These are phyloP conservation scores for Moniliophthora roreri DNA, from an alignment of 1,284 basidiomycete genomes.

Conservation along the genomic window DNA sequence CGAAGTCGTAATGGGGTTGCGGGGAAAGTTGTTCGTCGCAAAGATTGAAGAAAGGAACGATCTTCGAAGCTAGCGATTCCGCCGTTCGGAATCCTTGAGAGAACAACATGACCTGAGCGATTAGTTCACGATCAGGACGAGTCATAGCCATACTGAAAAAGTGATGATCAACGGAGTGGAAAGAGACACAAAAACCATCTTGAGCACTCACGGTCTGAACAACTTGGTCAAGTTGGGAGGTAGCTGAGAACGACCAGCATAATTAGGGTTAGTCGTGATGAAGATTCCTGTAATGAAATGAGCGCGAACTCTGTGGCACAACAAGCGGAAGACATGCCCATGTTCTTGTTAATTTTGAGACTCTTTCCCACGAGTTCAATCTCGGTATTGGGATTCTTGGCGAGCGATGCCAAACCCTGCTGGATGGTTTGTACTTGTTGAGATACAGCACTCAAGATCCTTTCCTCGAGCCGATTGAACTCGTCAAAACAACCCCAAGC, in stretches of 20 bases:
- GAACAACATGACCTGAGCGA: constrained; percentile 99
- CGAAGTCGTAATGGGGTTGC: constrained; percentile 99
- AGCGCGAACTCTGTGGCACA: constrained; percentile 4
- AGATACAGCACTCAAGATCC: constrained; percentile 96
- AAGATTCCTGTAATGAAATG: constrained; percentile 68
- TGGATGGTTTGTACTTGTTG: constrained; percentile 99
- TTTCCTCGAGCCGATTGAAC: constrained; percentile 97
- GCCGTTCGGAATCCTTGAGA: constrained; percentile 99
- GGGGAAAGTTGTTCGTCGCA: constrained; percentile 96
- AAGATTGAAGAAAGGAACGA: constrained; percentile 99
- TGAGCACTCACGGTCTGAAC: constrained; percentile 79
- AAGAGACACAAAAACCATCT: neutral
- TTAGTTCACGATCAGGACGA: constrained; percentile 94
- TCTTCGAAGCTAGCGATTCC: constrained; percentile 93
- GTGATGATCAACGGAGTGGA: constrained; percentile 4
- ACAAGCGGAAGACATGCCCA: constrained; percentile 51
- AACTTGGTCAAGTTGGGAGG: constrained; percentile 97
- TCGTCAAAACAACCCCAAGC: constrained; percentile 99
- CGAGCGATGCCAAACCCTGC: constrained; percentile 84
- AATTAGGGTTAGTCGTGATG: constrained; percentile 98
- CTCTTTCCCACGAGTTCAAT: constrained; percentile 97
- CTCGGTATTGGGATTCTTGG: constrained; percentile 82
- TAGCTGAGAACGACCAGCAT: constrained; percentile 95
- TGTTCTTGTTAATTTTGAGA: constrained; percentile 91
- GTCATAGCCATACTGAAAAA: constrained; percentile 94